Conservation (phyloP, 192 early-diverging fungal species). For the Entomortierella lignicola region DNA sequence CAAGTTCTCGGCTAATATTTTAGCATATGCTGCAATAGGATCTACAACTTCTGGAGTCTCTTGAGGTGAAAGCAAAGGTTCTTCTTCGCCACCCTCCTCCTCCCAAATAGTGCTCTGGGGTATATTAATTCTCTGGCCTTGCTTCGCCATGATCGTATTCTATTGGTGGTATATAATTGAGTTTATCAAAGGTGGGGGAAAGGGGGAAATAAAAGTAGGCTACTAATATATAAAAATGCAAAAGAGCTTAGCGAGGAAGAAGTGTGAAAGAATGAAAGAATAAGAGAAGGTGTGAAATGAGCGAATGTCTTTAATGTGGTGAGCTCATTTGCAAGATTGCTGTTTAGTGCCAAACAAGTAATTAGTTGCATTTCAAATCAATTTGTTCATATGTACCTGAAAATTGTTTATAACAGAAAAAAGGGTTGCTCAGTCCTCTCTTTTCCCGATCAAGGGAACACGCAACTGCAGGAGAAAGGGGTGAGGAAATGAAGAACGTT, state of each 20-base stretch:
- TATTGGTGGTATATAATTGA: neutral
- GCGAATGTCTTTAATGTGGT: neutral
- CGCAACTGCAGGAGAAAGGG: neutral
- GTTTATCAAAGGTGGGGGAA: neutral
- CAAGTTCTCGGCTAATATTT: conserved; percentile 20
- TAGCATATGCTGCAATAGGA: conserved; percentile 25
- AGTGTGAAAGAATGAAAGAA: neutral
- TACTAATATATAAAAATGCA: neutral
- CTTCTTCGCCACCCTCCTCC: conserved; percentile 6
- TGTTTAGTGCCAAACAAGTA: neutral
- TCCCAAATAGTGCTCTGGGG: conserved; percentile 14
- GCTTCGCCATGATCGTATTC: neutral
- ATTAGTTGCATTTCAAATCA: conserved; percentile 16
- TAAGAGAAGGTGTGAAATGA: neutral
- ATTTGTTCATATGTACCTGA: neutral
- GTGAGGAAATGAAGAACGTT: neutral
- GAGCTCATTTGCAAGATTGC: neutral
- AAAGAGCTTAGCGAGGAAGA: too few relatives aligned
- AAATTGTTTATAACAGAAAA: neutral
- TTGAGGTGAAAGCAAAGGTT: neutral
- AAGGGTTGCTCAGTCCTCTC: neutral
- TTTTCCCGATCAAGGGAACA: neutral
- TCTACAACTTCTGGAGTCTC: neutral
- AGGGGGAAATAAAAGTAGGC: neutral
- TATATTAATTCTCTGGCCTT: neutral